Evolutionary conservation across 1,284 basidiomycete genomes (phyloP), one percentile per base, ranked within the genome.

Genomic region (Amylostereum areolatum): DNA sequence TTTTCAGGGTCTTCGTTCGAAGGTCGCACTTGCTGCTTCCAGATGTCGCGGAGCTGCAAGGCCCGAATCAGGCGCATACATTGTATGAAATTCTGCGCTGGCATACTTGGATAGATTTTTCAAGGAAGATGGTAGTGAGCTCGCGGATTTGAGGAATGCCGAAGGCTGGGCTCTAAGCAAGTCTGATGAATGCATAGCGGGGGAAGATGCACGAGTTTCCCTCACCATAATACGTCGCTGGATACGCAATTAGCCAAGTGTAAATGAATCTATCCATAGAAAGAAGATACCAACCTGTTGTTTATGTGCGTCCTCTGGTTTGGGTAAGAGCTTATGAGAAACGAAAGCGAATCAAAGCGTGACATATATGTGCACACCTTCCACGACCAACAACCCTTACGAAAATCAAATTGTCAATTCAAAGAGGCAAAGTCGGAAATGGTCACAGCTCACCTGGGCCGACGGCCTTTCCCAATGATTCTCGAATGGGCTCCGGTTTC

Each of bases 121-220:
- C 56, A 18, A 65, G 36, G 48, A 69, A 68, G 27, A 68, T 62
- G 1, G 45, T 51, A 1, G 62, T 67, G 11, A 67, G 52, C 47
- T 66, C 61, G 24, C 63, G 57, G 3, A 68, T 52, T 47, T 67
- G 62, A 4, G 57, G 54, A 5, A 56, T 55, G 4, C 64, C 63
- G 46, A 69, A 69, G 1, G 66, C 63, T 0, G 66, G 66, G 52
- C 62, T 67, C 59, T 60, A 51, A 9, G 9, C 8, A 35, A 35
- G 8, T n/a, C 30, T 25, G 12, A 2, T 9, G 34, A 43, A n/a
- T 28, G 2, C 8, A 6, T 27, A 7, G 24, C 2, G 28, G 6
- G 7, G 27, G 11, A 9, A 35, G 9, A 35, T 6, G 31, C 7
- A 18, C 10, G 25, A 32, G 33, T 11, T 9, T n/a, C 34, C 34